phyloP scores from a whole-genome alignment of 495 filamentous ascomycete species.

The Neohortaea acidophila region DNA sequence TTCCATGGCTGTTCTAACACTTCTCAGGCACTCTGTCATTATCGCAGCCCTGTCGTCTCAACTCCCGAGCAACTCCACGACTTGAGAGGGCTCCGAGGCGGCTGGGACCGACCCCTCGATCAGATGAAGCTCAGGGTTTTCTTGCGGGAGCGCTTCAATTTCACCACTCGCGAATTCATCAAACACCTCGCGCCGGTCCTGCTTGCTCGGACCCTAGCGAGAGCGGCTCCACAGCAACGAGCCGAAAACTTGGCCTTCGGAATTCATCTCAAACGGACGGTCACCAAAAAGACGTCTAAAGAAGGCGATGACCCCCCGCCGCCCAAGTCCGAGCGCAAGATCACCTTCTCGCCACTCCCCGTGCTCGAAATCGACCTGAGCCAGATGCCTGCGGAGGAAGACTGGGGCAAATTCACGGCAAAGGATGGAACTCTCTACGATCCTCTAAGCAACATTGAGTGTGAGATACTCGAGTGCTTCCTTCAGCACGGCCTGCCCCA shows the following conservation, averaged over 20 bases:
- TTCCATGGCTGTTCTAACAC: conserved; percentile 6
- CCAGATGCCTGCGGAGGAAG: conserved; percentile 4
- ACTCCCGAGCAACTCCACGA: conserved; percentile 12
- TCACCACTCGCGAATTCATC: conserved; percentile 7
- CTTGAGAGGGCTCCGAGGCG: conserved; percentile 11
- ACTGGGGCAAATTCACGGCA: conserved; percentile 7
- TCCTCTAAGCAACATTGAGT: conserved; percentile 7
- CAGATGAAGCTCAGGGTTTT: conserved; percentile 15
- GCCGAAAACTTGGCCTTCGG: background rate
- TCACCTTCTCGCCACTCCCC: conserved; percentile 4
- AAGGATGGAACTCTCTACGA: conserved; percentile 15
- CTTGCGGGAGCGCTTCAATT: conserved; percentile 15
- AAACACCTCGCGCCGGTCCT: conserved; percentile 11
- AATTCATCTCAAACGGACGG: conserved; percentile 3
- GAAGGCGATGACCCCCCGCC: background rate
- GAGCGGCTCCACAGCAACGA: background rate
- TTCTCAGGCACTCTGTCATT: conserved; percentile 12
- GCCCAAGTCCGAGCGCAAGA: conserved; percentile 5
- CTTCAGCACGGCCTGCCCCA: conserved; percentile 10
- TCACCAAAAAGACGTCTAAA: conserved; percentile 1
- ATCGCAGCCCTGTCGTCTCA: conserved; percentile 17
- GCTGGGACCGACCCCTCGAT: conserved; percentile 16
- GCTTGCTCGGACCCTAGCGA: conserved; percentile 2
- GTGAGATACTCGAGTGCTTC: conserved; percentile 11
- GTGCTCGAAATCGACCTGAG: conserved; percentile 9